Evolutionary conservation across 108 stramenopile species (phyloP).

Genomic region (Cyclotella kingstonii): DNA sequence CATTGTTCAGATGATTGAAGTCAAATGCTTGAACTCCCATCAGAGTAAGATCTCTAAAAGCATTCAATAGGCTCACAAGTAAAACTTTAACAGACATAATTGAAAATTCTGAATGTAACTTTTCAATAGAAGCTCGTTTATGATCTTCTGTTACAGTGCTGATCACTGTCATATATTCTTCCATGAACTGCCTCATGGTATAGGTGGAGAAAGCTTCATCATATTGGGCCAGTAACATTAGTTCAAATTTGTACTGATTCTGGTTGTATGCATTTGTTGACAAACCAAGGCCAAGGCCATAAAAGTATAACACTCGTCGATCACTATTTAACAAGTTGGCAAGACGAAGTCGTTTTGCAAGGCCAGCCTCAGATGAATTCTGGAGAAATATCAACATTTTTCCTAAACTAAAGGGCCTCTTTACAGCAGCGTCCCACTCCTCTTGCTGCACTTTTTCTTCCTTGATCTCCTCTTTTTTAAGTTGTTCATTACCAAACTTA

Average conservation of each 20-base stretch:
- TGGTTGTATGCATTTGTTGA: constrained; percentile 64
- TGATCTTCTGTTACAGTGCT: constrained; percentile 10
- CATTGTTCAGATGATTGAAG: constrained; percentile 75
- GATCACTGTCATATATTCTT: constrained; percentile 47
- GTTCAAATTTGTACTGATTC: constrained; percentile 72
- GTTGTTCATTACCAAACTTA: neutral
- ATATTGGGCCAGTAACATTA: constrained; percentile 59
- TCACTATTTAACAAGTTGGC: constrained; percentile 66
- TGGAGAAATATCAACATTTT: constrained; percentile 72
- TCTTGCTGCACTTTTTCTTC: neutral
- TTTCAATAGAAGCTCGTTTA: constrained; percentile 20
- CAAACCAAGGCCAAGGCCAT: constrained; percentile 68
- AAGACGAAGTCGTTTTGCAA: constrained; percentile 67
- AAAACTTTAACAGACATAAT: constrained; percentile 67
- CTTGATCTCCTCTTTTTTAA: constrained; percentile 1
- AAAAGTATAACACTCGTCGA: constrained; percentile 68
- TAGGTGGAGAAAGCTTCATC: constrained; percentile 71
- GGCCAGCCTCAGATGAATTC: constrained; percentile 61
- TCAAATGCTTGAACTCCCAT: constrained; percentile 78
- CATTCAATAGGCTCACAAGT: constrained; percentile 65
- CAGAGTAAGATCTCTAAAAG: constrained; percentile 48
- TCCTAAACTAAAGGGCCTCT: constrained; percentile 57
- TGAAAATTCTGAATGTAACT: constrained; percentile 51
- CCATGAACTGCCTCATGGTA: constrained; percentile 70
- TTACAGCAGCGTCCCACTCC: constrained; percentile 78